Evolutionary conservation across 148 eudicot genomes (phyloP), one percentile per base, ranked within the genome.

Genomic region (Drosera capensis): DNA sequence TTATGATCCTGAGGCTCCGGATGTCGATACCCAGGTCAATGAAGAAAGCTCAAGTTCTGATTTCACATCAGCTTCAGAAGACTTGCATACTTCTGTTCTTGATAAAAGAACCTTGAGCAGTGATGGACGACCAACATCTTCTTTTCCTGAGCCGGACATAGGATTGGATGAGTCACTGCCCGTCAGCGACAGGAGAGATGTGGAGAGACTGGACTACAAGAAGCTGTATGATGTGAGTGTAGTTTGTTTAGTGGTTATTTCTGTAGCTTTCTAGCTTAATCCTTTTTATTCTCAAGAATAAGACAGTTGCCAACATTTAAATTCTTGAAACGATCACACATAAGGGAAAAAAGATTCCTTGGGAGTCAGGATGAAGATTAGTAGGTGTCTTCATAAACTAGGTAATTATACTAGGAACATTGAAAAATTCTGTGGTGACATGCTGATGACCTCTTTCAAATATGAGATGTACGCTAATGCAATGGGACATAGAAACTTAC

Each of bases 1-100:
- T 71, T 90, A 50, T 60, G 65, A 84, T 66, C 97, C 97, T 49
- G 49, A 63, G 52, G 71, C 60, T 43, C 49, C 56, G 45, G 72
- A 71, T 60, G 38, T 51, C 3, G 71, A 71, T 59, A 63, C 66
- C 21, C 54, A 62, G 59, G 68, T 43, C 40, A 65, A 75, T 52
- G 45, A 50, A 31, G 72, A 71, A 52, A 68, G 72, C 68, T 83
- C 94, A 46, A 66, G 79, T 63, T 90, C 95, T 46, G 97, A 84
- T 67, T 84, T 84, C 50, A 55, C 93, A 25, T 90, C 97, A 12
- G 95, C 82, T 23, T 84, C 94, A 15, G 97, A 90, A 57, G 80
- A 84, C 66, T 56, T 90, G 45, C 63, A 63, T 61, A 73, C 52
- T 25, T 52, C 62, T 16, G 25, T 59, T 45, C 59, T 49, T 51